Conservation (phyloP, 1,284 basidiomycete species). For the Trichosporon faecale region DNA sequence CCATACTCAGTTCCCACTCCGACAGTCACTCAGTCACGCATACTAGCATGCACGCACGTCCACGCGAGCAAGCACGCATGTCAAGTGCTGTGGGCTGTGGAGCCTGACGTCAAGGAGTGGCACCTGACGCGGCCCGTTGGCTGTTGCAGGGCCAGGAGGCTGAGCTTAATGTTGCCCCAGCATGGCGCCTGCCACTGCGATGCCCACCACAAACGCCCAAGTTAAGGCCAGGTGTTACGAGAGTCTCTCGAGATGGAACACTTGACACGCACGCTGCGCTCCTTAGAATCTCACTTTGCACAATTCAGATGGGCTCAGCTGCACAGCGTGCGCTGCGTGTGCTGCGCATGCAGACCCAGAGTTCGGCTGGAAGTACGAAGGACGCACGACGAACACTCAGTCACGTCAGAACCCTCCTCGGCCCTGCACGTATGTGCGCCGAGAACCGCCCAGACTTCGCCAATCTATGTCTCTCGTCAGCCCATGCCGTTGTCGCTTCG, state of each 20-base stretch:
- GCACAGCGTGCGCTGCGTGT: neutral
- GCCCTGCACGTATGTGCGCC: neutral
- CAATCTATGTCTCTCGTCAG: too few relatives aligned
- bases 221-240: neutral
- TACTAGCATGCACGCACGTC: neutral
- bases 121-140: neutral
- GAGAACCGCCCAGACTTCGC: neutral
- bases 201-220: neutral
- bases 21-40: neutral
- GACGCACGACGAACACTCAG: neutral
- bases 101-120: neutral
- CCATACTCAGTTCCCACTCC: neutral
- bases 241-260: neutral
- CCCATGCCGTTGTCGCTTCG: neutral
- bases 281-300: neutral
- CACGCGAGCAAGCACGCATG: too few relatives aligned
- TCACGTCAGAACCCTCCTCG: neutral
- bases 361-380: neutral
- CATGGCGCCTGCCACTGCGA: neutral
- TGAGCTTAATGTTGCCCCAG: neutral
- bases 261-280: neutral
- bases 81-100: neutral
- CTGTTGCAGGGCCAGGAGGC: neutral
- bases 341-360: neutral
- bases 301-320: neutral